Base-by-base conservation (phyloP, 2,329 filamentous ascomycete species). In the Microsporum audouinii region DNA sequence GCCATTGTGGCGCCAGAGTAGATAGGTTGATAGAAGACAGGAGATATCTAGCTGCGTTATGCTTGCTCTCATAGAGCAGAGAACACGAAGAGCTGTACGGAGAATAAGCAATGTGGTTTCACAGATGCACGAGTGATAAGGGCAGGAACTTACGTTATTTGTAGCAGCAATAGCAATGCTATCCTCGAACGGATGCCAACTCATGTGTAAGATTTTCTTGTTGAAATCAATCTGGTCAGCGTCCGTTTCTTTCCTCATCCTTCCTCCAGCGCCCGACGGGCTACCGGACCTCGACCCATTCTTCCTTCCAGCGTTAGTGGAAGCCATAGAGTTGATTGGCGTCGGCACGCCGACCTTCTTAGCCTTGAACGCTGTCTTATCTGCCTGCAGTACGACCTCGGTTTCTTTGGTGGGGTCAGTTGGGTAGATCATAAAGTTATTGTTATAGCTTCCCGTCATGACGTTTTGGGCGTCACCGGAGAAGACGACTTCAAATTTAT, bases 381-480 rank as follows among this genome's bases (percentile, higher is more conserved):
- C 94, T 43, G 94, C 94, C 75, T 99, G 94, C 61, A 99, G 80
- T 55, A 99, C 94, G 56, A 99, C 91, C 75, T 99, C 94, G 2
- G 92, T 92, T 73, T 99, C 94, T 78, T 95, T 95, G 67, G 92
- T 89, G 5, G 91, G 89, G 70, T 97, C 92, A 31, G 91, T 94
- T 3, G 94, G 94, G 75, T 97, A 99, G 71, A 99, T 99, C 94
- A 99, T 99, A 81, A 99, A 97, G 79, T 99, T 99, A 80, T 99
- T 99, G 82, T 99, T 99, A 81, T 99, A 99, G 73, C 91, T 96
- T 68, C 94, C 94, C 4, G 94, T 99, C 94, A 99, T 99, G 66
- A 97, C 94, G 69, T 99, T 97, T 82, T 96, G 95, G 43, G 91
- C 90, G 75, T 97, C 92, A 29, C 94, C 94, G 1, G 92, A 97